A percentile compares a stretch with the other conserved stretches of the same genome.
Conservation (phyloP, 208 protist genomes). For the Acanthamoeba triangularis region DNA sequence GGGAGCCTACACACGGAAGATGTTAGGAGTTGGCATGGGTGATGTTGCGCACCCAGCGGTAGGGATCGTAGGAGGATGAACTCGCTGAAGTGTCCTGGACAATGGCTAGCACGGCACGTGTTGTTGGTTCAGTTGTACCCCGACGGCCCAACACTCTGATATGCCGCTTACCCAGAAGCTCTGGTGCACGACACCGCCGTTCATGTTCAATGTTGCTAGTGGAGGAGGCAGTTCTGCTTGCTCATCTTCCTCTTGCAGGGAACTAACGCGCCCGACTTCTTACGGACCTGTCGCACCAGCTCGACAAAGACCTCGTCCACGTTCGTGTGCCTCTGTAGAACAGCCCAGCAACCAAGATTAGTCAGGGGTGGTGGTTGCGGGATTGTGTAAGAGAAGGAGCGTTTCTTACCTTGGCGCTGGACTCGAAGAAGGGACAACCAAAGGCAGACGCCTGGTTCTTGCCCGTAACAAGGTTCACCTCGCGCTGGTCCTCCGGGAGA, state of each 20-base stretch:
- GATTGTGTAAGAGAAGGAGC: no score
- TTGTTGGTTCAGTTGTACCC: no score
- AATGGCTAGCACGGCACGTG: no score
- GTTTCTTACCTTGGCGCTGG: slow-evolving; percentile 16
- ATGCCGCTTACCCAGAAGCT: no score
- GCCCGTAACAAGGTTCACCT: neutral
- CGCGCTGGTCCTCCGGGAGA: neutral
- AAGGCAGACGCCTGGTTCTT: neutral
- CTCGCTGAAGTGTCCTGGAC: no score
- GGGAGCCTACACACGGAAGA: slow-evolving; percentile 88
- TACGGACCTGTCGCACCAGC: slow-evolving; percentile 16
- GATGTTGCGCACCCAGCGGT: slow-evolving; percentile 95
- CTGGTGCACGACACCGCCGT: no score
- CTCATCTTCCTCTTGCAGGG: neutral
- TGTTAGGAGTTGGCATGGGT: slow-evolving; percentile 94
- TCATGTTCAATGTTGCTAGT: no score
- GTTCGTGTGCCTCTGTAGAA: neutral
- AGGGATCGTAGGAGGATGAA: slow-evolving; percentile 90
- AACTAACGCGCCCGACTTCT: neutral
- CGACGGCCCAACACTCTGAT: no score
- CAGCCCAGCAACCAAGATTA: neutral
- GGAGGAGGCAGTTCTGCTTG: slow-evolving; percentile 15
- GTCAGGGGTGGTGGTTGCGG: neutral
- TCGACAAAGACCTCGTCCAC: slow-evolving; percentile 35
- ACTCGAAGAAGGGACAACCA: slow-evolving; percentile 33